Evolutionary conservation across 2,329 filamentous ascomycete genomes (phyloP).

Genomic region (Epichloe scottii): DNA sequence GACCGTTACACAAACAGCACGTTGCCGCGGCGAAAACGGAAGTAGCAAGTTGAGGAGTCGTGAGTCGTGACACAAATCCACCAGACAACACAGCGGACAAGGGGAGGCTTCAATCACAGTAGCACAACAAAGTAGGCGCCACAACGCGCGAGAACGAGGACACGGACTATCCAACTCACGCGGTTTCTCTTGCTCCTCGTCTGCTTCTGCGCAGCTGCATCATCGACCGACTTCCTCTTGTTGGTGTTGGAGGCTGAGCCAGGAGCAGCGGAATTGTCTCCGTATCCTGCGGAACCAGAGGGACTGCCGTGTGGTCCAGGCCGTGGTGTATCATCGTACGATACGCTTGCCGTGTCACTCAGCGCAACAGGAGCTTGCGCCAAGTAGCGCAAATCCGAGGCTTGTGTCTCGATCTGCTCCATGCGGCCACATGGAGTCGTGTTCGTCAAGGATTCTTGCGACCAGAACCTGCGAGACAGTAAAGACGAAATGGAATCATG

Average conservation of each 20-base stretch:
- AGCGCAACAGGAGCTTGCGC: conserved; percentile 25
- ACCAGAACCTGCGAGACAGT: not conserved
- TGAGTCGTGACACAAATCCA: not conserved
- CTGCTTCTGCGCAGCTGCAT: conserved; percentile 34
- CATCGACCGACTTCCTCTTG: conserved; percentile 29
- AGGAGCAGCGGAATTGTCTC: conserved; percentile 36
- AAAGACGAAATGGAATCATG: not conserved
- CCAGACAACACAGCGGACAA: not conserved
- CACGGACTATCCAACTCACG: conserved; percentile 25
- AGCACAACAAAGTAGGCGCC: not conserved
- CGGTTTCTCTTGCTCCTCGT: conserved; percentile 49
- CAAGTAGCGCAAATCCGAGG: conserved; percentile 40
- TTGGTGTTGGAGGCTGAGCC: conserved; percentile 11
- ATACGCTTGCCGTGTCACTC: conserved; percentile 17
- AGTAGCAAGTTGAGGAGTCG: too few relatives aligned
- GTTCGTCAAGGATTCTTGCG: not conserved
- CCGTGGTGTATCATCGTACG: conserved; percentile 23
- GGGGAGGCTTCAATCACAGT: not conserved
- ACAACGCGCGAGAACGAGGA: not conserved
- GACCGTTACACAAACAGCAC: not conserved
- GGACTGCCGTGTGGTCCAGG: conserved; percentile 21
- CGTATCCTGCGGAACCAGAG: conserved; percentile 27
- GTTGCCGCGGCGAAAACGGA: too few relatives aligned
- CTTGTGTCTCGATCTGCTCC: conserved; percentile 43
- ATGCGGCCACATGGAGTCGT: conserved; percentile 18